Evolutionary conservation across 2,329 filamentous ascomycete species (phyloP).

Genomic region (Aaosphaeria pasadenensis): DNA sequence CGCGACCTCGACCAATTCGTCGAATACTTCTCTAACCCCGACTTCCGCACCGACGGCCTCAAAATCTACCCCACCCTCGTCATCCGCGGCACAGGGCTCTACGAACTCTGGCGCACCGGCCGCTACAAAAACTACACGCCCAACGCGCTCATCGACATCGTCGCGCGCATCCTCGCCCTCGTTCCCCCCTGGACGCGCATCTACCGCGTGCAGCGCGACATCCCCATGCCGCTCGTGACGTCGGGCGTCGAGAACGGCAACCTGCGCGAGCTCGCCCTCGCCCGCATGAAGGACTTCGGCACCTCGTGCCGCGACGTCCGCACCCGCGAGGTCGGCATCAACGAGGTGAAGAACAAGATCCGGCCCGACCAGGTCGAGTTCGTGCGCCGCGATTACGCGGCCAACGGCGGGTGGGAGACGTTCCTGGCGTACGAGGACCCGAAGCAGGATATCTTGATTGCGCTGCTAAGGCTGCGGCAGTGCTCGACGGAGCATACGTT

Average conservation of each 20-base stretch:
- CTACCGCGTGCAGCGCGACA: constrained; percentile 96
- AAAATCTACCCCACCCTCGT: constrained; percentile 99
- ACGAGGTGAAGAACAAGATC: constrained; percentile 99
- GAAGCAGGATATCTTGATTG: constrained; percentile 96
- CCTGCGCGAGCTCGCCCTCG: constrained; percentile 84
- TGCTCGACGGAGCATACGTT: constrained; percentile 92
- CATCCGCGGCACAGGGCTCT: constrained; percentile 91
- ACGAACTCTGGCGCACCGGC: constrained; percentile 95
- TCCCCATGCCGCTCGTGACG: constrained; percentile 99
- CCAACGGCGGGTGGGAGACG: constrained; percentile 97
- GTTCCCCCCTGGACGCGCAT: constrained; percentile 98
- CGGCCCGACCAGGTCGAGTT: constrained; percentile 94
- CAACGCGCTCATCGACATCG: constrained; percentile 91
- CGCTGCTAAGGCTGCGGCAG: constrained; percentile 81
- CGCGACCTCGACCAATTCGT: constrained; percentile 94
- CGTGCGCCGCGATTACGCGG: constrained; percentile 86
- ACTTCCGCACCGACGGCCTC: constrained; percentile 90
- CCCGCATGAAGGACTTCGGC: constrained; percentile 99
- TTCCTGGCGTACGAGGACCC: constrained; percentile 98
- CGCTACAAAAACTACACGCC: constrained; percentile 98
- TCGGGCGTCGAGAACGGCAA: constrained; percentile 98
- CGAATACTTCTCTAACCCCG: constrained; percentile 96
- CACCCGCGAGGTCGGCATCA: constrained; percentile 94
- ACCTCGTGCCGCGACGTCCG: constrained; percentile 95
- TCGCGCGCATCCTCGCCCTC: constrained; percentile 91